phyloP scores from a whole-genome alignment of 2,329 filamentous ascomycete genomes.

The Neonectria coccinea region DNA sequence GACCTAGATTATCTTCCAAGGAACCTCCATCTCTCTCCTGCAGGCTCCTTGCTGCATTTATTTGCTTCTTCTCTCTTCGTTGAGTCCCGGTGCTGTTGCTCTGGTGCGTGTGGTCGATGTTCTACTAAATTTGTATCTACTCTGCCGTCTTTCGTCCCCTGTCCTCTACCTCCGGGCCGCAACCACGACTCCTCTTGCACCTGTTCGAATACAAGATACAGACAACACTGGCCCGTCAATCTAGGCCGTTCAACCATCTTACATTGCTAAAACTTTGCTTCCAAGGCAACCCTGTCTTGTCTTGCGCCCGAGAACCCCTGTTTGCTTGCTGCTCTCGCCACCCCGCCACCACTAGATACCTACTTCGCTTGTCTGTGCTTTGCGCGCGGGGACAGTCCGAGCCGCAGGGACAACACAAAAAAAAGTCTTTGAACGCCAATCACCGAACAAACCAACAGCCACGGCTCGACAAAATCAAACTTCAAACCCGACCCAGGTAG shows the following conservation, averaged over 20 bases:
- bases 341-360: slow-evolving; percentile 10
- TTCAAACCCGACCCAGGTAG: slow-evolving; percentile 1
- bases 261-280: slow-evolving; percentile 10
- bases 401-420: background rate
- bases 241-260: background rate
- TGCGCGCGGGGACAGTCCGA: slow-evolving; percentile 18
- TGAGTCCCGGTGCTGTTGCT: background rate
- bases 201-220: background rate
- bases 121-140: background rate
- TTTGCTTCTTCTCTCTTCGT: background rate
- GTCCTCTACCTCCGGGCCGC: background rate
- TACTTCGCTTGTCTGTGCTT: slow-evolving; percentile 7
- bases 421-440: background rate
- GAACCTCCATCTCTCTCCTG: background rate
- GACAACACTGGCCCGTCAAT: background rate
- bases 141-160: background rate
- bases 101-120: background rate
- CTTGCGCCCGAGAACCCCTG: slow-evolving; percentile 16
- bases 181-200: background rate
- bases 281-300: slow-evolving; percentile 12
- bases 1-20: slow-evolving; percentile 10
- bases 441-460: background rate
- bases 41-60: background rate
- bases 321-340: slow-evolving; percentile 19
- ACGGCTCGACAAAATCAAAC: background rate